phyloP scores from a whole-genome alignment of 2,329 filamentous ascomycete species.

The Tolypocladium tropicale region DNA sequence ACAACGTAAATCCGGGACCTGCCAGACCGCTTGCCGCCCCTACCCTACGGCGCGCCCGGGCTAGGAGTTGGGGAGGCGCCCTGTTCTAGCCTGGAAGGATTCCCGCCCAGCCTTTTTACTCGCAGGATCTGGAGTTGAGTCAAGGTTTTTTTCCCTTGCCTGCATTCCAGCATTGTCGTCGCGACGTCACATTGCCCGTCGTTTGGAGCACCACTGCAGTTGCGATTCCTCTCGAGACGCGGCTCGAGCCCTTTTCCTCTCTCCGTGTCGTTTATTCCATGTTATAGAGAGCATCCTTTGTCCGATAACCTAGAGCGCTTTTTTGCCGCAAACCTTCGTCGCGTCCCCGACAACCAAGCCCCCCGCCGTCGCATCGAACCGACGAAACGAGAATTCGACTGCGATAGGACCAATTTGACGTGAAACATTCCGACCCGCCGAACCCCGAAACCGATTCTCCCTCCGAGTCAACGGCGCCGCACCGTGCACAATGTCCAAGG shows the following conservation, averaged over 20 bases:
- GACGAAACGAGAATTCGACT: neutral
- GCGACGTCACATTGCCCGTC: neutral
- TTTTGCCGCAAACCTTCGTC: neutral
- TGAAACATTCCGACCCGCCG: neutral
- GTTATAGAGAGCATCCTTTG: neutral
- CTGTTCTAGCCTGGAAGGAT: neutral
- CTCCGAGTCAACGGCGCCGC: neutral
- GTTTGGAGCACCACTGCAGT: neutral
- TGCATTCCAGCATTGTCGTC: neutral
- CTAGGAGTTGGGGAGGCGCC: neutral
- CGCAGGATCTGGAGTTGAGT: neutral
- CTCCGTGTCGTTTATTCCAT: neutral
- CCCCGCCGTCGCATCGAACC: neutral
- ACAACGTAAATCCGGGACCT: neutral
- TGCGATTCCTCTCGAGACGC: neutral
- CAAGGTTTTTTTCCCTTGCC: neutral
- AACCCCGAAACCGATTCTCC: neutral
- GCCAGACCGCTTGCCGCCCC: neutral
- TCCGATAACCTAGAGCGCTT: neutral
- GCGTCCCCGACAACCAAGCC: neutral
- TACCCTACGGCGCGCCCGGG: neutral
- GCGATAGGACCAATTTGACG: neutral
- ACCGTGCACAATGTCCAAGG: conserved; percentile 23
- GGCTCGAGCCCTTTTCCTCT: neutral
- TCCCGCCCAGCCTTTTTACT: neutral